Percentiles rank a stretch among this genome's conserved stretches.
Conservation (phyloP, 73 alveolate species). For the Diophrys appendiculata region DNA sequence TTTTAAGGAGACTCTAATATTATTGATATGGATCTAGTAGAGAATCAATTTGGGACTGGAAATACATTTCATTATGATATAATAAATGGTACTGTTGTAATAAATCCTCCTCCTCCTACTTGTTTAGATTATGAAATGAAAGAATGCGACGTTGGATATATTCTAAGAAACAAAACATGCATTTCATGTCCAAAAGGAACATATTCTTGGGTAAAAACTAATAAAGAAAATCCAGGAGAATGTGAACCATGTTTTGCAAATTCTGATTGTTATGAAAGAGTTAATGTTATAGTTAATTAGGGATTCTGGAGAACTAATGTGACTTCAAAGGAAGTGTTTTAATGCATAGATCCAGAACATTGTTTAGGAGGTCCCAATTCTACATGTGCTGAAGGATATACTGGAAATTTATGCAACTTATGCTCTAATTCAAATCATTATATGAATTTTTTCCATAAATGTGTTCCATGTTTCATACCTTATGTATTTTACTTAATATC, state of each 20-base stretch:
- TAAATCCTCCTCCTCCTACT: background rate
- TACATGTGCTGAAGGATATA: background rate
- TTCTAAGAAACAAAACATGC: background rate
- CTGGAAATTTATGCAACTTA: background rate
- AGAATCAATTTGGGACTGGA: background rate
- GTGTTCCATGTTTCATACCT: background rate
- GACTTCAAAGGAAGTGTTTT: background rate
- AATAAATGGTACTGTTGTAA: background rate
- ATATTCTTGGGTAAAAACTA: background rate
- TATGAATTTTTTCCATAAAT: background rate
- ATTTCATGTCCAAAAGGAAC: background rate
- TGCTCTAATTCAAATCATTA: background rate
- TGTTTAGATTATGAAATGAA: background rate
- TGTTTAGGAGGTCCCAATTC: background rate
- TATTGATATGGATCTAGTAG: background rate
- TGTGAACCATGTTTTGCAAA: background rate
- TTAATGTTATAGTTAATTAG: background rate
- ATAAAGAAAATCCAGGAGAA: background rate
- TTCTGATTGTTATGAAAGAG: background rate
- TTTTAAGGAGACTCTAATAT: background rate
- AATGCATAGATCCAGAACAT: background rate
- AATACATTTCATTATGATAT: background rate
- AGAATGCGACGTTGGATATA: background rate
- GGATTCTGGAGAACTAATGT: background rate
- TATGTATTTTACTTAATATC: background rate